These are phyloP conservation scores for Haematococcus sp. DNA, from an alignment of 139 green algal genomes.

Conservation along the genomic window DNA sequence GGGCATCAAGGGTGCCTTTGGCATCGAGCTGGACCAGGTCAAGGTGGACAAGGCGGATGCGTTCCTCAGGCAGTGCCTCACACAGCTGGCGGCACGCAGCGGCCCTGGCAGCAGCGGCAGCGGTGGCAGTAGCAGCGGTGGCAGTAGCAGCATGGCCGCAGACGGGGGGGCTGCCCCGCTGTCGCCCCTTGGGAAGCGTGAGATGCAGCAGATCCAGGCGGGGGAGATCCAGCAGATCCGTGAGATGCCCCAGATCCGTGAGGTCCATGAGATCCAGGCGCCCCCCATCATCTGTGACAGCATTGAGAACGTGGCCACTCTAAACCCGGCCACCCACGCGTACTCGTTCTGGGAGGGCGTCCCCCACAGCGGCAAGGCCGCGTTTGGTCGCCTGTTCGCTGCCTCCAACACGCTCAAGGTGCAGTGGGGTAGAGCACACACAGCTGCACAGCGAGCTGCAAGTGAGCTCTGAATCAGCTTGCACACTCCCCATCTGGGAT, in stretches of 20 bases:
- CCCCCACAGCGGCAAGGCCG: conserved; percentile 58
- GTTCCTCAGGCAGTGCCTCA: not conserved
- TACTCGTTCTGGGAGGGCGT: conserved; percentile 96
- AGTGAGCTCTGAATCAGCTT: too few relatives aligned
- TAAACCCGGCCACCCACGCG: conserved; percentile 80
- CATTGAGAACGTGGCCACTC: conserved; percentile 63
- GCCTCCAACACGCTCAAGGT: conserved; percentile 50
- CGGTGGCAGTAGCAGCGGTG: not conserved
- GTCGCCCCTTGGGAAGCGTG: too few relatives aligned
- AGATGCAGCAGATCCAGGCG: too few relatives aligned
- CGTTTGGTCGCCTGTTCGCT: conserved; percentile 80
- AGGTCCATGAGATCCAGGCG: conserved; percentile 4
- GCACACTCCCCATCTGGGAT: too few relatives aligned
- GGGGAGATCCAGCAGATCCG: not conserved
- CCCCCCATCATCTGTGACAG: conserved; percentile 56
- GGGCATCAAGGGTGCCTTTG: conserved; percentile 12
- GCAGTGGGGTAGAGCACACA: too few relatives aligned
- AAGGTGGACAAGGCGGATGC: conserved; percentile 15
- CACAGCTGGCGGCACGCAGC: not conserved
- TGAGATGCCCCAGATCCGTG: not conserved
- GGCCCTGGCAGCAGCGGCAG: not conserved
- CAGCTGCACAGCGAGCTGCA: too few relatives aligned
- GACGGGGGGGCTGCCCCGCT: too few relatives aligned
- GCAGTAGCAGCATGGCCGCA: not conserved
- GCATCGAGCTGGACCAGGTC: conserved; percentile 25